Base-by-base conservation (phyloP, 2,329 filamentous ascomycete genomes). In the Nakataea oryzae region DNA sequence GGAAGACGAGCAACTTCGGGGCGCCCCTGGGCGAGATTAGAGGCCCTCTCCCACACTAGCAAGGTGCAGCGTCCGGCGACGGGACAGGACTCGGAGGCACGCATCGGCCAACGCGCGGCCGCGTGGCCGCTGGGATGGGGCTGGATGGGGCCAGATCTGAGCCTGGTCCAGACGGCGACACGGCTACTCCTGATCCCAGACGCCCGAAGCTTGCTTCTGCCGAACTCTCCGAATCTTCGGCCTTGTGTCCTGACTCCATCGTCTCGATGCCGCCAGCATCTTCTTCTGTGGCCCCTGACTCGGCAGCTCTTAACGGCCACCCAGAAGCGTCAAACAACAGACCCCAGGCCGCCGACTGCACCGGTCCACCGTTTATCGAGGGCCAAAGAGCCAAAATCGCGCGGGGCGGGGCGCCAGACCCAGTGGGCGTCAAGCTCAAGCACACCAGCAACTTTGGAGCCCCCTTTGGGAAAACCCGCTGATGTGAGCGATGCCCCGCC, bases 1-100 rank as follows among this genome's bases (percentile, higher is more conserved):
- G 72, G 67, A 73, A 69, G 29, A 78, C 75, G 24, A 75, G 71
- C 64, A 81, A 81, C 65, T 81, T 81, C 68, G 78, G 78, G 14
- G 75, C 76, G 26, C 78, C 78, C 1, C 77, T 80, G 65, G 78
- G 78, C 41, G 68, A 60, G 59, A 32, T 60, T 24, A 24, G 8
- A n/a, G 13, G 57, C 30, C 30, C 6, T 12, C 28, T 24, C n/a
- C 21, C 58, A 54, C 59, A 60, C 47, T 60, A 60, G 59, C 34
- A 24, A 7, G 9, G 47, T 60, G 59, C 27, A 21, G n/a, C 29
- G 29, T 14, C 17, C 41, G 28, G 41, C 58, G 57, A 59, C 30
- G 41, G 41, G 24, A n/a, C 30, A 2, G 54, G 12, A 24, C 21
- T 8, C 13, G 50, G 6, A n/a, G 50, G 50, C 26, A n/a, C 34